Base-by-base conservation (phyloP, 2,329 filamentous ascomycete genomes). In the Alternaria sp. region DNA sequence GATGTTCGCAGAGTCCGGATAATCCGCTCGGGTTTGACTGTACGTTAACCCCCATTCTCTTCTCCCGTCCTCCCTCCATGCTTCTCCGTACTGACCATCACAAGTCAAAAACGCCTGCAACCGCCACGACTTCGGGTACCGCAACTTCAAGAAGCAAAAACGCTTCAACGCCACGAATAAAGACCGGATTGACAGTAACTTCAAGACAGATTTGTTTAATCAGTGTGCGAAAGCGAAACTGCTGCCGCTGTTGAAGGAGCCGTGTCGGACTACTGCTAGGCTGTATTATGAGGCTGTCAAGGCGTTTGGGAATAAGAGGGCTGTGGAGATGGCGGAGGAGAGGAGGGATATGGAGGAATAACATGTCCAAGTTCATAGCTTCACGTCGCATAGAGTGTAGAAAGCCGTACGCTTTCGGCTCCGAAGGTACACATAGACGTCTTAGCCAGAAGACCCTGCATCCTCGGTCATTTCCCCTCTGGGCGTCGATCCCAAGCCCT, bases 51-150 rank as follows among this genome's bases (percentile, higher is more conserved):
- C 6, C 36, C 23, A 5, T 24, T 40, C 14, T 21, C n/a, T 9
- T 40, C 28, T 17, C 14, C 23, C 31, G 7, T 10, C 33, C 11
- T 13, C 6, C 9, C 29, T 53, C 23, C 11, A 17, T 26, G 36
- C 13, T 29, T 33, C n/a, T 24, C 6, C 7, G 5, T 10, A 24
- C 48, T 40, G 3, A 39, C n/a, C 8, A n/a, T 14, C 4, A 23
- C 21, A 68, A 68, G 65, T 78, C 60, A 41, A 66, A 23, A 31
- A 60, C 23, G 60, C 61, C 0, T 72, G 70, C 75, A 72, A 83
- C 58, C 82, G 85, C 6, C 84, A 87, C 59, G 85, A 86, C 66
- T 86, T 86, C 69, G 84, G 83, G 4, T 72, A 73, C 59, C 74
- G 79, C 17, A 86, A 87, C 73, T 86, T 80, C 69, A 82, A 83